phyloP scores from a whole-genome alignment of 352 stramenopile genomes.

The Peronospora farinosa region DNA sequence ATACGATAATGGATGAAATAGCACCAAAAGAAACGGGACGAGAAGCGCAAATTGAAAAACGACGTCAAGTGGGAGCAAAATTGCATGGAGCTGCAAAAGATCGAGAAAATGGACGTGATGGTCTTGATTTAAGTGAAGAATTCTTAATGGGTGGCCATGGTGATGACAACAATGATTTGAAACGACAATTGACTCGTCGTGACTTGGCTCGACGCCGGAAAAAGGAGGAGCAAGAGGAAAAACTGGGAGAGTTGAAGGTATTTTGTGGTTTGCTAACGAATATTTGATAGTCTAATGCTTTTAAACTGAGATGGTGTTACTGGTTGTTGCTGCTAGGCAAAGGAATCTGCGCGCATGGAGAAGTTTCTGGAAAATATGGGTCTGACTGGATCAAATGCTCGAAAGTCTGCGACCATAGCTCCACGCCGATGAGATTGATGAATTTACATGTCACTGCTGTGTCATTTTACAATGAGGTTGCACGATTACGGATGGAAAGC shows the following conservation, averaged over 20 bases:
- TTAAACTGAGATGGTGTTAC: background rate
- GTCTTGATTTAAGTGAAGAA: constrained; percentile 56
- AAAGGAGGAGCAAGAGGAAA: constrained; percentile 36
- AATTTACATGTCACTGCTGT: too few relatives aligned
- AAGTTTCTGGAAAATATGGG: constrained; percentile 74
- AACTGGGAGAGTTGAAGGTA: constrained; percentile 34
- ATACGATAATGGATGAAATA: constrained; percentile 54
- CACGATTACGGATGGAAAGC: too few relatives aligned
- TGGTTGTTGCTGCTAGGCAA: constrained; percentile 32
- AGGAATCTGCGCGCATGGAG: constrained; percentile 66
- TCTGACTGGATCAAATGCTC: constrained; percentile 29
- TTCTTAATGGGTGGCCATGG: constrained; percentile 53
- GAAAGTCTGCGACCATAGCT: constrained; percentile 49
- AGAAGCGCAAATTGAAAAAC: constrained; percentile 58
- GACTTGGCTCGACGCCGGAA: constrained; percentile 32
- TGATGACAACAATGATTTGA: constrained; percentile 26
- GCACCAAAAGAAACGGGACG: constrained; percentile 54
- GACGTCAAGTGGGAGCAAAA: constrained; percentile 34
- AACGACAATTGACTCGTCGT: constrained; percentile 37
- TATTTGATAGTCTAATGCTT: background rate
- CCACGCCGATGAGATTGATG: constrained; percentile 25
- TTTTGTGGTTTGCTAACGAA: background rate
- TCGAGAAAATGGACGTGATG: constrained; percentile 52
- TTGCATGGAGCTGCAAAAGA: constrained; percentile 59
- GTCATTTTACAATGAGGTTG: background rate